Evolutionary conservation across 306 rosid species (phyloP), one percentile per base, ranked within the genome.

Genomic region (Prinsepia uniflora): DNA sequence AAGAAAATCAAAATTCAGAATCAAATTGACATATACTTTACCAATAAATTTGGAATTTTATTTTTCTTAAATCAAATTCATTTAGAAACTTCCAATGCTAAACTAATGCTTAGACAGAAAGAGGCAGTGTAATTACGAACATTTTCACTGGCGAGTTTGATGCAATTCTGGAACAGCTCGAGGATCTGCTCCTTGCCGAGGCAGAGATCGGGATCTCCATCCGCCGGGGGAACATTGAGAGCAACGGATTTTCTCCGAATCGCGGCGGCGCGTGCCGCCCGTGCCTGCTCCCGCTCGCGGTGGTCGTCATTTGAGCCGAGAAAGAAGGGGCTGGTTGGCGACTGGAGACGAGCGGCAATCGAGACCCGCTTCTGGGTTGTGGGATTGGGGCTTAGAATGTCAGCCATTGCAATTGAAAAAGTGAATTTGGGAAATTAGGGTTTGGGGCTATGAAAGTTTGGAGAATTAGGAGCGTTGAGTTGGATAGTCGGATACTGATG

Each of bases 141-240:
- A 75, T 91, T 94, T 87, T 94, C 99, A 71, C 99, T 94, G 17
- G 92, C 99, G 65, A 94, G 97, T 84, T 89, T 94, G 63, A 94
- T 94, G 89, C 99, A 94, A 75, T 94, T 91, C n/a, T 91, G 88
- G 77, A 94, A 89, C 78, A 94, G 83, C 76, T 87, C 99, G 60
- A 94, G 73, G 70, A 91, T 91, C 82, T 94, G 99, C 70, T 83
- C 87, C 79, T 86, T 89, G 77, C 83, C 90, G 54, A 94, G 97
- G 75, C 81, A 73, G 9, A 75, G 79, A 57, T 82, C 84, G 30
- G 86, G 54, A 47, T 74, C 70, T 4, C 44, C 56, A 12, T 74
- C 65, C 7, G 62, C 82, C 14, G 84, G 85, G 17, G 48, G 83
- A 18, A 66, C 46, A 57, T 76, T 85, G 10, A 73, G 71, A 0